Evolutionary conservation across 345 rosid genomes (phyloP).

Genomic region (Brassica juncea): DNA sequence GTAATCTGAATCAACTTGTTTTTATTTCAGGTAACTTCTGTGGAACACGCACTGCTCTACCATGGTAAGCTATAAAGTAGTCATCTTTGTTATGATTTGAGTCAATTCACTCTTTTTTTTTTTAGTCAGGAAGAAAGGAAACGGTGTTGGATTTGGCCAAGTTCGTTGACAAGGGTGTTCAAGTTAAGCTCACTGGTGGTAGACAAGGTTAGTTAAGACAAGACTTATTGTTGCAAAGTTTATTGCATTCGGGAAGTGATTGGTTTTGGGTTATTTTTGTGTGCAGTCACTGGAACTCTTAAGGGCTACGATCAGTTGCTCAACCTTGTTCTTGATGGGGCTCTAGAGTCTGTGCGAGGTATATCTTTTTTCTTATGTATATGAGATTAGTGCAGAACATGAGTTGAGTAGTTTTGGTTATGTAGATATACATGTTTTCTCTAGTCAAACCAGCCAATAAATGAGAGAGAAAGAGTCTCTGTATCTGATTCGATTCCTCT

Average conservation of each 20-base stretch:
- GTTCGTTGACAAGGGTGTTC: constrained; percentile 97
- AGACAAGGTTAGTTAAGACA: constrained; percentile 68
- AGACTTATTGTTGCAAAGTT: neutral
- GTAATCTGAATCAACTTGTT: constrained; percentile 1
- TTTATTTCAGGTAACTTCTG: neutral
- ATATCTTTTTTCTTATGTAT: constrained; percentile 2
- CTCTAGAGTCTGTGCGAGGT: constrained; percentile 88
- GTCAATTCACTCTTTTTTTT: constrained; percentile 1
- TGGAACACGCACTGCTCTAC: neutral
- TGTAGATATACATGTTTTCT: constrained; percentile 3
- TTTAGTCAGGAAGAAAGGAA: constrained; percentile 93
- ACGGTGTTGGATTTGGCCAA: constrained; percentile 94
- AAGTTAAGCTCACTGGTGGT: constrained; percentile 96
- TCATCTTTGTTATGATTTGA: neutral
- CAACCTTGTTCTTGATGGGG: constrained; percentile 93
- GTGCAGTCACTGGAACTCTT: constrained; percentile 83
- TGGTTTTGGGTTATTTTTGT: neutral
- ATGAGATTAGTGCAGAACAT: neutral
- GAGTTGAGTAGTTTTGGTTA: neutral
- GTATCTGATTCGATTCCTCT: neutral
- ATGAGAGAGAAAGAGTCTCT: neutral
- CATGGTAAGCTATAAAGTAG: constrained; percentile 27
- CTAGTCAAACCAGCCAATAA: neutral
- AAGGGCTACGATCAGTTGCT: constrained; percentile 95
- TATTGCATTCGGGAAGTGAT: neutral